Percentiles rank a stretch among this genome's conserved stretches.
phyloP scores from a whole-genome alignment of 371 early-diverging fungal species.

The Quaeritorhiza haematococci region DNA sequence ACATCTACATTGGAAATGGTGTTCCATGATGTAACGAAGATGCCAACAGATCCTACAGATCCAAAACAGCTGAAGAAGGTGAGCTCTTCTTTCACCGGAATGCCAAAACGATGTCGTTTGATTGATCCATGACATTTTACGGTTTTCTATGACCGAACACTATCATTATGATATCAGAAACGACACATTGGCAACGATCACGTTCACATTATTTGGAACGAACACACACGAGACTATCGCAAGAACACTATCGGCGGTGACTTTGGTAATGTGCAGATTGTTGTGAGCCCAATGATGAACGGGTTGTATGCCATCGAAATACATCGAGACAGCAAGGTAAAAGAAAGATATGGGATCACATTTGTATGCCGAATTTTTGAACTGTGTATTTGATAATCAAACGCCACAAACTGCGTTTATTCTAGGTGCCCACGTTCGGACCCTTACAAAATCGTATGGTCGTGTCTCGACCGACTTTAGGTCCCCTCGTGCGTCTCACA shows the following conservation, averaged over 20 bases:
- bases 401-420: not conserved
- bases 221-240: constrained; percentile 76
- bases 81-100: too few species aligned
- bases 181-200: constrained; percentile 97
- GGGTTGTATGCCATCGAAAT: constrained; percentile 69
- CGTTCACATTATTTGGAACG: constrained; percentile 96
- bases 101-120: too few species aligned
- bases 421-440: constrained; percentile 75
- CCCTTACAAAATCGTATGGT: constrained; percentile 80
- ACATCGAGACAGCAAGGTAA: constrained; percentile 67
- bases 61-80: constrained; percentile 82
- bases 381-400: not conserved
- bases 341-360: not conserved
- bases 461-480: constrained; percentile 67
- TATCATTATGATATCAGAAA: constrained; percentile 54
- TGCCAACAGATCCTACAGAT: constrained; percentile 81
- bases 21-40: constrained; percentile 86
- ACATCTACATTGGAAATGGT: constrained; percentile 78
- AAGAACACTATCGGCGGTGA: constrained; percentile 91
- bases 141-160: not conserved
- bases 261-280: constrained; percentile 92
- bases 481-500: constrained; percentile 76
- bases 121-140: not conserved
- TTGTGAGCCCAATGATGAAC: constrained; percentile 72
- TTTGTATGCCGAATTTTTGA: not conserved